These are phyloP conservation scores for Hansenula lynferdii DNA, from an alignment of 1,139 yeast species.

Conservation along the genomic window DNA sequence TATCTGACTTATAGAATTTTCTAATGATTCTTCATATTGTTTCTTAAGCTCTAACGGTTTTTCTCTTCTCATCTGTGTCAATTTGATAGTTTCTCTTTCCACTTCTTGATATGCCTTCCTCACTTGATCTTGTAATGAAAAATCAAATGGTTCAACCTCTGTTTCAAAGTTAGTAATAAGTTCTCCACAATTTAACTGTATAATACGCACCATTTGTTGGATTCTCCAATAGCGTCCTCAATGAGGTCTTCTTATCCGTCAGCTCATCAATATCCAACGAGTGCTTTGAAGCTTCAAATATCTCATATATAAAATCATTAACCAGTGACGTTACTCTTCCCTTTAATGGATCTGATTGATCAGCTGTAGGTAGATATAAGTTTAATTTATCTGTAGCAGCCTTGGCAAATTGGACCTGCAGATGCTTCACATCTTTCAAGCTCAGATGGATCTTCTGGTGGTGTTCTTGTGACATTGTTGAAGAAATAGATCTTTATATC, in stretches of 20 bases:
- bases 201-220: slow-evolving; percentile 10
- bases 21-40: slow-evolving; percentile 23
- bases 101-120: slow-evolving; percentile 48
- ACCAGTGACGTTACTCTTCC: slow-evolving; percentile 14
- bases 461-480: slow-evolving; percentile 11
- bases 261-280: slow-evolving; percentile 19
- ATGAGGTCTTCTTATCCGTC: not conserved
- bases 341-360: slow-evolving; percentile 16
- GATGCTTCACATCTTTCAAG: slow-evolving; percentile 40
- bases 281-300: slow-evolving; percentile 14
- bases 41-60: slow-evolving; percentile 37
- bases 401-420: slow-evolving; percentile 38
- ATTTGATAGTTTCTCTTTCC: slow-evolving; percentile 51
- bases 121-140: slow-evolving; percentile 48
- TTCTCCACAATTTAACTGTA: not conserved
- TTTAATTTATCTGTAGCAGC: slow-evolving; percentile 39
- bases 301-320: slow-evolving; percentile 19
- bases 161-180: not conserved
- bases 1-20: not conserved
- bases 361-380: slow-evolving; percentile 41
- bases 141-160: slow-evolving; percentile 59
- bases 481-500: too few species aligned
- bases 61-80: slow-evolving; percentile 47
- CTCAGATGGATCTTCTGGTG: slow-evolving; percentile 40
- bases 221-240: slow-evolving; percentile 14